Conservation (phyloP, 352 stramenopile species). For the Pythium biforme region DNA sequence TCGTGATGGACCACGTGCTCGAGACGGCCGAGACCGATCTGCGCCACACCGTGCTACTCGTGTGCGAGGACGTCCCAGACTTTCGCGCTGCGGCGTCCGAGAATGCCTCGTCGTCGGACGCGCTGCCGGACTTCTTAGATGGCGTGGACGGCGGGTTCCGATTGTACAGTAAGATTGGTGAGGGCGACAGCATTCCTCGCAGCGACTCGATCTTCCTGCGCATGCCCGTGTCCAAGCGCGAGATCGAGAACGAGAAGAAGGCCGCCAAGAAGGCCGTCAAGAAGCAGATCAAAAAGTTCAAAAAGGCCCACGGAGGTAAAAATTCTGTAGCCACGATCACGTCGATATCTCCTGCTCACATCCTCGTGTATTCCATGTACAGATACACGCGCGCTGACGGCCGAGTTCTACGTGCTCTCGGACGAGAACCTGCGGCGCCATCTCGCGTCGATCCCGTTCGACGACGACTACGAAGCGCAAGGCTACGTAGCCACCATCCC, state of each 20-base stretch:
- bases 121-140: conserved; percentile 37
- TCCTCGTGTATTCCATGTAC: not conserved
- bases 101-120: conserved; percentile 1
- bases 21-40: conserved; percentile 54
- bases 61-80: conserved; percentile 71
- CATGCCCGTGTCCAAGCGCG: conserved; percentile 69
- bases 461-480: conserved; percentile 30
- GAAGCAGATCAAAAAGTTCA: conserved; percentile 89
- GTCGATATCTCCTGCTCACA: no score
- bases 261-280: conserved; percentile 77
- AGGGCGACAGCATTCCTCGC: conserved; percentile 74
- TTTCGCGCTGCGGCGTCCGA: conserved; percentile 27
- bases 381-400: conserved; percentile 48
- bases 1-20: conserved; percentile 63
- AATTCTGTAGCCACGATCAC: no score
- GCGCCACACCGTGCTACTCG: conserved; percentile 63
- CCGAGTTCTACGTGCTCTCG: conserved; percentile 79
- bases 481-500: conserved; percentile 48
- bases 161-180: conserved; percentile 52
- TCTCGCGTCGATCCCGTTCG: conserved; percentile 52
- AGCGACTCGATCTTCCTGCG: conserved; percentile 69
- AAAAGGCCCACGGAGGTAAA: conserved; percentile 59
- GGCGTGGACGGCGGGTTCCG: conserved; percentile 34
- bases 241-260: conserved; percentile 78
- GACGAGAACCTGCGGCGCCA: conserved; percentile 56